Evolutionary conservation across 306 rosid genomes (phyloP).

Genomic region (Geum urbanum): DNA sequence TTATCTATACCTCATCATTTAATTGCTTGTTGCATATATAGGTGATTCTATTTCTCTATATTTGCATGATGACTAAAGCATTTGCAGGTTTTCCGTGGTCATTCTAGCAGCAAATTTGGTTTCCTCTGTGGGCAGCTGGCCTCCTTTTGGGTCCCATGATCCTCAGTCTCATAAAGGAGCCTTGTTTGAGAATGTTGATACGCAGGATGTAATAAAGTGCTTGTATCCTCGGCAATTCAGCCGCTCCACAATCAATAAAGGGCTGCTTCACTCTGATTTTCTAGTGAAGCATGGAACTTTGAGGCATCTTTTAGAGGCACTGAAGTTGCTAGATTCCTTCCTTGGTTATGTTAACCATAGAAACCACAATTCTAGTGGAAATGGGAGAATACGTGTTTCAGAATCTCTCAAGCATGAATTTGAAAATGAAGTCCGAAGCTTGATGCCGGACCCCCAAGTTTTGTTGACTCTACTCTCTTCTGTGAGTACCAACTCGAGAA

Average conservation of each 20-base stretch:
- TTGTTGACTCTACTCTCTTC: conserved; percentile 62
- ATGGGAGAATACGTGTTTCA: conserved; percentile 22
- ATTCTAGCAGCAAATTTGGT: conserved; percentile 69
- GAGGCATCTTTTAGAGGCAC: conserved; percentile 71
- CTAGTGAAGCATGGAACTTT: conserved; percentile 78
- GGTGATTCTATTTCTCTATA: not conserved
- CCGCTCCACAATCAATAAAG: conserved; percentile 63
- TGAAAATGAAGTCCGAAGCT: conserved; percentile 59
- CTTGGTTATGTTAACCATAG: conserved; percentile 36
- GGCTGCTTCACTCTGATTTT: conserved; percentile 65
- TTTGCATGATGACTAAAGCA: conserved; percentile 28
- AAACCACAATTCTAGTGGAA: conserved; percentile 21
- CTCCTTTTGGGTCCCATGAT: conserved; percentile 43
- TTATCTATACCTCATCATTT: conserved; percentile 17
- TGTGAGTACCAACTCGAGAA: conserved; percentile 48
- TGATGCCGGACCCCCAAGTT: conserved; percentile 83
- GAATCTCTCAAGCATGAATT: conserved; percentile 56
- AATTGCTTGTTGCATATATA: conserved; percentile 7
- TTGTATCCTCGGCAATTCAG: conserved; percentile 74
- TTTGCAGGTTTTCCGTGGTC: conserved; percentile 65
- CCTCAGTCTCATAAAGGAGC: conserved; percentile 30
- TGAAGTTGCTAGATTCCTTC: conserved; percentile 61
- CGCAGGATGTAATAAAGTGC: conserved; percentile 55
- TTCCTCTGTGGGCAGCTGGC: conserved; percentile 44
- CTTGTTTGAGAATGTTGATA: conserved; percentile 34